Base-by-base conservation (phyloP, 2,329 filamentous ascomycete species). In the Microdochium nivale region DNA sequence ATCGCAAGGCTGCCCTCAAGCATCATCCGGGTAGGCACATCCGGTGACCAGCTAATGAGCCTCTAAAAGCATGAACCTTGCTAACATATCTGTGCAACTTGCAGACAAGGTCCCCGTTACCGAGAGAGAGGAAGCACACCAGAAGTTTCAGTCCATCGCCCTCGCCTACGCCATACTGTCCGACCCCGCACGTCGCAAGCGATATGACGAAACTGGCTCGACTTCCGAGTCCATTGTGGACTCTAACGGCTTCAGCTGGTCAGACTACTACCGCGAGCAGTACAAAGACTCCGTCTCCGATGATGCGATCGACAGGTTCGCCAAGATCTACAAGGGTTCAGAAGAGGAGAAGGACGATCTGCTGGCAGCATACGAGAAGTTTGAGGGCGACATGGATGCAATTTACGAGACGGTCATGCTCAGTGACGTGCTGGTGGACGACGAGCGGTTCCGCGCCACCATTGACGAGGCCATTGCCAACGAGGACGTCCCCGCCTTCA, bases 151-250 rank as follows among this genome's bases (percentile, higher is more conserved):
- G 69, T 78, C 87, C 59, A 84, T 99, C 59, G 92, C 92, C 24
- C 92, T 96, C 62, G 92, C 94, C 50, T 96, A 97, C 65, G 92
- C 90, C 32, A 81, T 99, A 49, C 87, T 99, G 33, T 96, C 89
- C 30, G 89, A 96, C 60, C 77, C 86, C 23, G 76, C 78, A 21
- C 83, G 94, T 50, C 87, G 94, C 59, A 83, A 84, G 60, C 87
- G 89, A 53, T 99, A 96, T 73, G 92, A 99, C 65, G 77, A 80
- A 50, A 97, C 92, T 0, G 94, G 94, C 51, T 94, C 87, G 52
- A 97, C 91, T 0, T 83, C 88, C 11, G 91, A 96, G 64, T 85
- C 83, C 9, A 80, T 95, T 23, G 79, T 86, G 30, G 86, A 90
- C 64, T 79, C 81, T 3, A 84, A 88, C 53, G 87, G 86, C 51